Percentiles rank a stretch among this genome's conserved stretches.
Conservation (phyloP, 192 early-diverging fungal species). For the Coemansia sp. region DNA sequence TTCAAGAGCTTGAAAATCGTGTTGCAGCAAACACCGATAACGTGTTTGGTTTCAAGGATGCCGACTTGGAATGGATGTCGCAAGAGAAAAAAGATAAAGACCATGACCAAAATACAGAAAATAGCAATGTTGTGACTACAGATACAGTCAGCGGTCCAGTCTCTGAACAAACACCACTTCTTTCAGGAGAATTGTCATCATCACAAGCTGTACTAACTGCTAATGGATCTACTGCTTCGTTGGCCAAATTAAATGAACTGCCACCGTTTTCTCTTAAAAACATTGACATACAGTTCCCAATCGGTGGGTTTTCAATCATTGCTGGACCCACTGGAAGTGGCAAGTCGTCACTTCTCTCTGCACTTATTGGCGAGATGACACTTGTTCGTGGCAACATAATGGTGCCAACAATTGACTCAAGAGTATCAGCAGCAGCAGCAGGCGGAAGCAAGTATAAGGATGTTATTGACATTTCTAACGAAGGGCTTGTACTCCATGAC, state of each 20-base stretch:
- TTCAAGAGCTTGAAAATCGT: conserved; percentile 55
- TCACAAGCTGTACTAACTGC: background rate
- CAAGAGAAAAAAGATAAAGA: background rate
- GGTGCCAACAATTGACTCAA: conserved; percentile 14
- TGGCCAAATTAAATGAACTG: conserved; percentile 1
- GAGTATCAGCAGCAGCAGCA: background rate
- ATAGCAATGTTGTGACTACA: background rate
- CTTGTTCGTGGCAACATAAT: conserved; percentile 14
- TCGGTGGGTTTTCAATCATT: conserved; percentile 65
- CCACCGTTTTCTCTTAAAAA: conserved; percentile 59
- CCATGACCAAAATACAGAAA: background rate
- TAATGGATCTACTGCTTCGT: background rate
- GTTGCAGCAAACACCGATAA: conserved; percentile 4
- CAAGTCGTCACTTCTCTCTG: conserved; percentile 73
- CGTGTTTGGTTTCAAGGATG: conserved; percentile 26
- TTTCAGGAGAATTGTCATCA: background rate
- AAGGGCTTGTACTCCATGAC: conserved; percentile 36
- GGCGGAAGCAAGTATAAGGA: conserved; percentile 8
- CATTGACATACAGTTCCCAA: conserved; percentile 63
- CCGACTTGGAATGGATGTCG: conserved; percentile 34
- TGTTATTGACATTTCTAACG: conserved; percentile 8
- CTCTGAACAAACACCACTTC: background rate
- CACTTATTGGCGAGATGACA: conserved; percentile 75
- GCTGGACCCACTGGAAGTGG: conserved; percentile 84
- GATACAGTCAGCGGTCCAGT: background rate